Conservation (phyloP, 495 filamentous ascomycete genomes). For the Schizothecium vesticola region DNA sequence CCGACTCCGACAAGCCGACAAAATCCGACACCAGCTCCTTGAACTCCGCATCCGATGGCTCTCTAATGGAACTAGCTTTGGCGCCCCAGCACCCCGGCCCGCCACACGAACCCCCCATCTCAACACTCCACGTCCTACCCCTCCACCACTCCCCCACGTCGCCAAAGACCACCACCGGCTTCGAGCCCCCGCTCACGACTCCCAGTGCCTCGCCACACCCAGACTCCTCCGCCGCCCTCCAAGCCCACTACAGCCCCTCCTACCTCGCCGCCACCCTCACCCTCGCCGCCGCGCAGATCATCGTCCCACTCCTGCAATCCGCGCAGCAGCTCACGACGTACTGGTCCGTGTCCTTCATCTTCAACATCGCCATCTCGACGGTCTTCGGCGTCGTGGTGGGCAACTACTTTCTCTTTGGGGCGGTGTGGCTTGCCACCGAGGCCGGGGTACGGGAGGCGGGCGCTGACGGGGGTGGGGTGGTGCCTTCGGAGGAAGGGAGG, state of each 20-base stretch:
- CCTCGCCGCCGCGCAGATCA: not conserved
- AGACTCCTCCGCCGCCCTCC: not conserved
- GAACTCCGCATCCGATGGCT: no score
- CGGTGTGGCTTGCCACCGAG: not conserved
- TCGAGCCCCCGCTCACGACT: no score
- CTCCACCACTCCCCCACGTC: not conserved
- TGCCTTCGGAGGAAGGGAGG: not conserved
- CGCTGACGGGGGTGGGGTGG: not conserved
- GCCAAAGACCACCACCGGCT: no score
- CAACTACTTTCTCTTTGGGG: not conserved
- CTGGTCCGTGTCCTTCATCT: not conserved
- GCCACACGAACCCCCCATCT: not conserved
- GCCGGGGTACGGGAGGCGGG: not conserved
- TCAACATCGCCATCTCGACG: not conserved
- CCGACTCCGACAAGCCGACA: no score
- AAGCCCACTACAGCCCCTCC: not conserved
- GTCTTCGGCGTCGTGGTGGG: not conserved
- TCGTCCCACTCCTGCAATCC: not conserved
- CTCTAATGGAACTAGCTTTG: no score
- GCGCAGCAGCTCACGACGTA: not conserved
- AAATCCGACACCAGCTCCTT: no score
- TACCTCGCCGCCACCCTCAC: not conserved
- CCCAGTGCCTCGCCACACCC: no score
- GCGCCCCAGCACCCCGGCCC: no score
- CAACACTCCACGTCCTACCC: not conserved